These are phyloP conservation scores for Chimonanthus salicifolius DNA, from an alignment of 164 flowering plant species.

Conservation along the genomic window DNA sequence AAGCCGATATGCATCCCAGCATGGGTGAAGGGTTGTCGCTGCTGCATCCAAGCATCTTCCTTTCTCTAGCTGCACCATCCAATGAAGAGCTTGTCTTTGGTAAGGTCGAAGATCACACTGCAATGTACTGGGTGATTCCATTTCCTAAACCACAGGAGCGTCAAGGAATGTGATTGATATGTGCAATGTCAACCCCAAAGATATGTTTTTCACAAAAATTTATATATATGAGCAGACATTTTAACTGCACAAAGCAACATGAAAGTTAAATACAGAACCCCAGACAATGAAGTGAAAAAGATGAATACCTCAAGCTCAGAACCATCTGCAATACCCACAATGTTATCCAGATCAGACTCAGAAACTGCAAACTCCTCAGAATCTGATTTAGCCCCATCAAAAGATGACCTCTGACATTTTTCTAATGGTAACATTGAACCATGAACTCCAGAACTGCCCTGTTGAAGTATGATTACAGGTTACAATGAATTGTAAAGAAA, in stretches of 20 bases:
- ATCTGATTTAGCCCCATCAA: slow-evolving; percentile 39
- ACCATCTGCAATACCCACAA: slow-evolving; percentile 70
- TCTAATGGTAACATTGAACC: slow-evolving; percentile 29
- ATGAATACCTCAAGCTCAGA: slow-evolving; percentile 69
- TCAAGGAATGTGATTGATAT: not conserved
- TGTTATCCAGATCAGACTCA: slow-evolving; percentile 70
- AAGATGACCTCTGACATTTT: slow-evolving; percentile 34
- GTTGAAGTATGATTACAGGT: slow-evolving; percentile 15
- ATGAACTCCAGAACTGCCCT: slow-evolving; percentile 50
- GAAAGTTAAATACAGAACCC: not conserved
- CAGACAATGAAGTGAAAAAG: not conserved
- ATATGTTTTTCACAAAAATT: not conserved
- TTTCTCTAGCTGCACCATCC: slow-evolving; percentile 85
- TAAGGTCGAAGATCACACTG: slow-evolving; percentile 85
- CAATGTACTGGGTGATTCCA: slow-evolving; percentile 77
- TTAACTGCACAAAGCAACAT: not conserved
- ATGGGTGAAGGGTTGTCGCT: slow-evolving; percentile 85
- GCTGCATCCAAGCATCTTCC: slow-evolving; percentile 64
- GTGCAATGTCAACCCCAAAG: not conserved
- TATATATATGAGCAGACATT: not conserved
- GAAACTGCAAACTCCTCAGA: slow-evolving; percentile 53
- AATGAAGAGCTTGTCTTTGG: slow-evolving; percentile 93
- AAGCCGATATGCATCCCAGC: slow-evolving; percentile 89
- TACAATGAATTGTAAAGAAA: no score
- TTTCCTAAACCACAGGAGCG: slow-evolving; percentile 48